Evolutionary conservation across 2,329 filamentous ascomycete species (phyloP).

Genomic region (Apiospora kogelbergensis): DNA sequence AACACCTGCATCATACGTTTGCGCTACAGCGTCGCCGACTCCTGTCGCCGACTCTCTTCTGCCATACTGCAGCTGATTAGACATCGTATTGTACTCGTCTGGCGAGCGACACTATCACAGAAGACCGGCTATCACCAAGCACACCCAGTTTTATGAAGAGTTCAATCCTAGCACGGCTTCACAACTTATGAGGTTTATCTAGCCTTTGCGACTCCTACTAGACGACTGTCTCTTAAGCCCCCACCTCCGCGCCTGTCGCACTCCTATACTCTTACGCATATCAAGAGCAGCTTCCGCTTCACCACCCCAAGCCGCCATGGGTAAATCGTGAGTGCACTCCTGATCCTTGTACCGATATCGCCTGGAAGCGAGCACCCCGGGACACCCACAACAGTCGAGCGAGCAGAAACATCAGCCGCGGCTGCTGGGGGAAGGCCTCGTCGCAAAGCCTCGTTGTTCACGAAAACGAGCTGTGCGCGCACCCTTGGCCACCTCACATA

Average conservation of each 20-base stretch:
- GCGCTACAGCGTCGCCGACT: not conserved
- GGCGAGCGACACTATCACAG: not conserved
- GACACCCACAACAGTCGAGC: constrained; percentile 9
- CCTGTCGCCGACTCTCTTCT: not conserved
- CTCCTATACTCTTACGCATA: not conserved
- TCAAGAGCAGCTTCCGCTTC: not conserved
- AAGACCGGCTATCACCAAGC: not conserved
- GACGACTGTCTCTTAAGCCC: not conserved
- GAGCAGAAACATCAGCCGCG: not conserved
- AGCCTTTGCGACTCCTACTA: not conserved
- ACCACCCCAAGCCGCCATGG: constrained; percentile 20
- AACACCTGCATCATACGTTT: constrained; percentile 1
- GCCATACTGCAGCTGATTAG: not conserved
- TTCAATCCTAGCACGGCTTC: constrained; percentile 4
- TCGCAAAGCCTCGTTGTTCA: not conserved
- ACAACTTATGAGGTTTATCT: not conserved
- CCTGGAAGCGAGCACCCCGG: constrained; percentile 13
- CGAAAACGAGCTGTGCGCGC: not conserved
- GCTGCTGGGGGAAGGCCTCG: not conserved
- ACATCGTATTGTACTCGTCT: not conserved
- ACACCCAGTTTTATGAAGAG: not conserved
- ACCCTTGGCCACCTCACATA: constrained; percentile 9
- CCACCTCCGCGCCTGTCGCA: constrained; percentile 3
- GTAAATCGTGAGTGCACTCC: constrained; percentile 29
- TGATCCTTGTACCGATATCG: constrained; percentile 7